These are phyloP conservation scores for Rubus parviflorus DNA, from an alignment of 306 rosid genomes.

Conservation along the genomic window DNA sequence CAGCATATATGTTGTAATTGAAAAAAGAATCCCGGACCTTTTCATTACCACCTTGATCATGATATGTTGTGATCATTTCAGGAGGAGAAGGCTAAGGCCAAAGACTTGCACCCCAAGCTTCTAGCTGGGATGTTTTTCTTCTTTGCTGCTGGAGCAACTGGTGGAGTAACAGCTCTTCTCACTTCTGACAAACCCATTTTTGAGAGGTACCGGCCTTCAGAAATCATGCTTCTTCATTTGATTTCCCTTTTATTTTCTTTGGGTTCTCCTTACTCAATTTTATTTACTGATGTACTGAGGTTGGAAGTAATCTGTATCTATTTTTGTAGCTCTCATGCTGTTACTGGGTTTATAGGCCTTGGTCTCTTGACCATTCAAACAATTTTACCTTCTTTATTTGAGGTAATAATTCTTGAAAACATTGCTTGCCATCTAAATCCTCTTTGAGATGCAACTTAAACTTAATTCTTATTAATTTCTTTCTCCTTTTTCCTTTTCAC, in stretches of 20 bases:
- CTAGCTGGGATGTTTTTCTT: constrained; percentile 94
- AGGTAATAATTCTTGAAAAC: constrained; percentile 43
- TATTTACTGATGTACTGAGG: background rate
- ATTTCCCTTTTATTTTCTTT: background rate
- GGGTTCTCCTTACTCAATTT: background rate
- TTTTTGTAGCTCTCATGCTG: constrained; percentile 77
- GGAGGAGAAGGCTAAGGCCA: constrained; percentile 90
- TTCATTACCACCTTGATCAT: background rate
- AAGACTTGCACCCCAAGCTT: constrained; percentile 96
- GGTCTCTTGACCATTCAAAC: constrained; percentile 80
- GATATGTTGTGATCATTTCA: constrained; percentile 24
- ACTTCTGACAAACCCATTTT: constrained; percentile 83
- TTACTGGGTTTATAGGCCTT: constrained; percentile 79
- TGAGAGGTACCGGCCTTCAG: constrained; percentile 52
- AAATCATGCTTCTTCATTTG: background rate
- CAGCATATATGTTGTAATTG: background rate
- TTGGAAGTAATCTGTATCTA: background rate
- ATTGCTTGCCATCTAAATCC: background rate
- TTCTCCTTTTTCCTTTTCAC: background rate
- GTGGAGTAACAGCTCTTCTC: constrained; percentile 82
- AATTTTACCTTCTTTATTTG: constrained; percentile 68
- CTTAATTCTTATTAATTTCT: background rate
- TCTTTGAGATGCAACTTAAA: background rate
- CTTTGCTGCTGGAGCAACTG: constrained; percentile 91
- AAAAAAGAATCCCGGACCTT: background rate